Conservation (phyloP, 1,284 basidiomycete species). For the Microbotryum intermedium region DNA sequence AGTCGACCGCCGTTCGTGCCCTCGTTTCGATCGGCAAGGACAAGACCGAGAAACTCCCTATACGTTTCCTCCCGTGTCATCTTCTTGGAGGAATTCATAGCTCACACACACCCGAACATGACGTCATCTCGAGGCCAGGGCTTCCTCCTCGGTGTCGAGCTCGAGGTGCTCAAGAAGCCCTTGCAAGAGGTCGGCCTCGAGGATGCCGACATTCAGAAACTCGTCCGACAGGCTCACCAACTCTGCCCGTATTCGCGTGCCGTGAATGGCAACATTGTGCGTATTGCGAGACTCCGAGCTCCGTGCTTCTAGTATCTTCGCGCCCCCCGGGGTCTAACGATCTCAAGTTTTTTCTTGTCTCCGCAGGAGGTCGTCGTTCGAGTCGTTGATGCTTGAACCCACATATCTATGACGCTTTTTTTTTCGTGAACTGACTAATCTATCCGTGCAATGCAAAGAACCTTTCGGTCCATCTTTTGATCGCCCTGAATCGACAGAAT, state of each 20-base stretch:
- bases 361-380: too few species aligned
- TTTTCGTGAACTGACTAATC: too few species aligned
- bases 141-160: conserved; percentile 28
- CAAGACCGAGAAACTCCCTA: conserved; percentile 7
- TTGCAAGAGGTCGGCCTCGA: conserved; percentile 23
- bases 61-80: neutral
- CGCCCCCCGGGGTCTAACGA: too few species aligned
- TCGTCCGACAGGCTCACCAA: conserved; percentile 28
- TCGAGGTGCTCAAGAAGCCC: conserved; percentile 27
- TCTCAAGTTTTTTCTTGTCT: too few species aligned
- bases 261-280: conserved; percentile 28
- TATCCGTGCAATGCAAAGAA: too few species aligned
- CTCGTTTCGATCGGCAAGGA: conserved; percentile 25
- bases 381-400: too few species aligned
- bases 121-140: neutral
- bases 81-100: too few species aligned
- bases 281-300: too few species aligned
- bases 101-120: neutral
- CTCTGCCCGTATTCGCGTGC: conserved; percentile 33
- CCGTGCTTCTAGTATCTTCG: too few species aligned
- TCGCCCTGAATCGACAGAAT: too few species aligned
- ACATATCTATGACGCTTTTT: too few species aligned
- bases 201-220: conserved; percentile 16
- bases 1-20: conserved; percentile 17
- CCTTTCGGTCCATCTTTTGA: too few species aligned